These are phyloP conservation scores for Irpex lacteus DNA, from an alignment of 1,284 basidiomycete species.

Conservation along the genomic window DNA sequence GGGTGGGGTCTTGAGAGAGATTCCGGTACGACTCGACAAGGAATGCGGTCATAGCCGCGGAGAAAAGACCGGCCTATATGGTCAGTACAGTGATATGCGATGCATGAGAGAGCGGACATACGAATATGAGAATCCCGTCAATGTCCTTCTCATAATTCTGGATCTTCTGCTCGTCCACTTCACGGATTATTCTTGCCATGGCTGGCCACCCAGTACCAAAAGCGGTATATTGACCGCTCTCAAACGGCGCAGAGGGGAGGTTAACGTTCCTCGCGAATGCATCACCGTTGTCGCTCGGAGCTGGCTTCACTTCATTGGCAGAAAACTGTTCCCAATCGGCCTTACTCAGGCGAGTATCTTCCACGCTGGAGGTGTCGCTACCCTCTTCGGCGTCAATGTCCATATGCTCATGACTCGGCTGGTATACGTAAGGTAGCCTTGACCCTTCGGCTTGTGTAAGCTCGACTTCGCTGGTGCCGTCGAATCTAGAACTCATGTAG, in stretches of 20 bases:
- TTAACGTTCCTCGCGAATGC: background rate
- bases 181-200: constrained; percentile 3
- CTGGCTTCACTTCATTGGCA: too few species aligned
- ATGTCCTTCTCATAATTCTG: constrained; percentile 10
- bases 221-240: background rate
- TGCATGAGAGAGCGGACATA: background rate
- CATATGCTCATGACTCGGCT: too few species aligned
- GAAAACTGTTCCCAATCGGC: too few species aligned
- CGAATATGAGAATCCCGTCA: constrained; percentile 10
- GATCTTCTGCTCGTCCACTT: constrained; percentile 9
- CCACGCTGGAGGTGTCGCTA: too few species aligned
- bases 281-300: background rate
- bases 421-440: too few species aligned
- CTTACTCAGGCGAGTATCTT: too few species aligned
- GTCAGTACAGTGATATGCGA: background rate
- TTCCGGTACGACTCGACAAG: background rate
- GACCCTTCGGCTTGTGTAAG: too few species aligned
- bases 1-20: background rate
- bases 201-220: background rate
- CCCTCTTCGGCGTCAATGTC: too few species aligned
- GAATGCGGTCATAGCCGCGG: constrained; percentile 5
- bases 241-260: background rate
- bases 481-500: too few species aligned
- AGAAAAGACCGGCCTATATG: constrained; percentile 10
- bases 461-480: too few species aligned